Evolutionary conservation across 2,329 filamentous ascomycete genomes (phyloP), one percentile per base, ranked within the genome.

Genomic region (Scedosporium aurantiacum): DNA sequence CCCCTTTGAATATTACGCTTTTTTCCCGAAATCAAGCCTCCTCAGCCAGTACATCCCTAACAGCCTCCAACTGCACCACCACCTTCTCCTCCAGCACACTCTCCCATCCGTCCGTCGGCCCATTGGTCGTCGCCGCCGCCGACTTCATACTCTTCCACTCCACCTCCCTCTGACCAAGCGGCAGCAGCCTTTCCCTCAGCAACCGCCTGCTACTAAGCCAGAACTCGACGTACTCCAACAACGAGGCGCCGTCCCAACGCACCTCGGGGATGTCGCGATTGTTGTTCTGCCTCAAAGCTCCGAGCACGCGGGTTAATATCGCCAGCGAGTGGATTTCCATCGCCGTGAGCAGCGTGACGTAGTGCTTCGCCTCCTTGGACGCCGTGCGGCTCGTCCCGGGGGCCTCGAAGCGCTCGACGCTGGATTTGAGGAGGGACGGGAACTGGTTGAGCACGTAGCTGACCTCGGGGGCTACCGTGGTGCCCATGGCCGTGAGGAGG

Each of bases 401-500:
- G 40, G 83, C 77, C 69, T 90, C 87, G 64, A 97, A 85, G 1
- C 88, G 82, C 58, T 85, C 83, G 6, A 88, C 82, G 12, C 90
- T 90, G 32, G 89, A 84, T 50, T 77, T 75, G 8, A 99, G 80
- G 63, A 97, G 86, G 56, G 85, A 82, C 10, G 90, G 87, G 72
- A 96, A 99, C 70, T 91, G 88, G 69, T 95, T 96, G 28, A 99
- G 80, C 70, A 97, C 95, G 62, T 87, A 86, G 0, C 89, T 84
- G 5, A 97, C 84, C 72, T 99, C 94, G 0, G 87, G 84, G 0
- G 91, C 92, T 56, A 96, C 85, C 1, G 90, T 88, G 1, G 86
- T 82, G 10, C 91, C 91, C 18, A 99, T 84, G 10, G 89, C 85
- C 63, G 88, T 85, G 21, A 99, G 82, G 28, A 99, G 79, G 71